Base-by-base conservation (phyloP, 2,329 filamentous ascomycete genomes). In the Rugonectria rugulosa region DNA sequence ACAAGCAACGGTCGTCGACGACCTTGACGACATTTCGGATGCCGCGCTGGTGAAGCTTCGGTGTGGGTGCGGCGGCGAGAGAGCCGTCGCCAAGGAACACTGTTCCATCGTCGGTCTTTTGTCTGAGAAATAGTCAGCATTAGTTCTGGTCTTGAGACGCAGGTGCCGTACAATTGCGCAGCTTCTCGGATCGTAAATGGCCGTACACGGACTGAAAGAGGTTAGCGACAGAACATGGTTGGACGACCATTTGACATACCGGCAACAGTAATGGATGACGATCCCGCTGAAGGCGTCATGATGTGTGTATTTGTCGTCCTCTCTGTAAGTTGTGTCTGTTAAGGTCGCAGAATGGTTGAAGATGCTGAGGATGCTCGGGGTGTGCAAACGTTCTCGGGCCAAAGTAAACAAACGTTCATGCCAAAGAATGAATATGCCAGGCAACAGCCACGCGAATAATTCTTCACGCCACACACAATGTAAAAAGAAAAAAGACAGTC, bases 21-120 rank as follows among this genome's bases (percentile, higher is more conserved):
- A 99, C 93, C 76, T 97, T 98, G 77, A 99, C 90, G 48, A 99
- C 92, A 2, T 91, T 88, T 67, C 93, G 84, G 53, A 99, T 87
- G 7, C 96, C 95, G 68, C 93, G 92, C 66, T 91, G 87, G 58
- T 89, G 86, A 26, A 97, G 83, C 71, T 94, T 96, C 1, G 93
- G 93, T 2, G 91, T 84, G 1, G 94, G 92, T 12, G 84, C 88
- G 40, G 86, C 90, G n/a, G 95, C 95, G 53, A 99, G 82, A 15
- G 94, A 98, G 56, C 95, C 95, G 73, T 99, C 95, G 58, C 95
- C 95, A n/a, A 99, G 84, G 72, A 99, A 99, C 31, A 97, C 75
- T 5, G 91, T 92, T 49, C 88, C 88, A 74, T 97, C 94, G 67
- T 99, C 94, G 68, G 77, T 84, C 70, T 82, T 85, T 46, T 86